Base-by-base conservation (phyloP, 2,329 filamentous ascomycete genomes). In the Penicillium expansum region DNA sequence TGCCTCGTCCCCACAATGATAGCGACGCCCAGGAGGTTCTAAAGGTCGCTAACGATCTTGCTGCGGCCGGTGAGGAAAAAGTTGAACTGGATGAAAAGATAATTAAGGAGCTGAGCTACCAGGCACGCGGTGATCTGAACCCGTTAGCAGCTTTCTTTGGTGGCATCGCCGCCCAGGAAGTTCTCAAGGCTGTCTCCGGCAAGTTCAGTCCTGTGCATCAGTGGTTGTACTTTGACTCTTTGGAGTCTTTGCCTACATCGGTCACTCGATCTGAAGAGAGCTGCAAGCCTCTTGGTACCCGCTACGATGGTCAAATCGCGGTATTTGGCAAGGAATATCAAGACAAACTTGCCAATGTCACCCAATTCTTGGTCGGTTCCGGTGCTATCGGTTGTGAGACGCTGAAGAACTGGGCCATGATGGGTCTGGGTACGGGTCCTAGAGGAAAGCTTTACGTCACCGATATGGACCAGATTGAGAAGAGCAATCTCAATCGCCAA, bases 371-470 rank as follows among this genome's bases (percentile, higher is more conserved):
- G 54, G 94, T 99, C 56, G 94, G 94, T 65, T 91, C 94, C 45
- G 94, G 94, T 68, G 94, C 95, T 62, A 99, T 99, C 73, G 94
- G 94, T 44, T 99, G 94, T 71, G 94, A 99, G 73, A 99, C 97
- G 89, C 80, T 99, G 65, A 99, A 99, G 85, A 97, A 97, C 76
- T 99, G 94, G 92, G 93, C 95, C 35, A 95, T 99, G 92, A 96
- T 97, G 74, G 94, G 94, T 64, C 81, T 99, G 30, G 93, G 89
- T 43, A 90, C 90, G 44, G 94, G 94, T 4, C 90, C 91, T 3
- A 84, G 92, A 48, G 94, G 94, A 68, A 89, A 89, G 75, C 95
- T 99, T 69, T 91, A 81, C 57, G 90, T 99, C 48, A 97, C 95
- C 14, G 94, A 99, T 73, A 97, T 96, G 86, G 94, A 99, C 71